Percentiles rank a stretch among this genome's conserved stretches.
Conservation (phyloP, 768 basidiomycete species). For the Suillus ampliporus region DNA sequence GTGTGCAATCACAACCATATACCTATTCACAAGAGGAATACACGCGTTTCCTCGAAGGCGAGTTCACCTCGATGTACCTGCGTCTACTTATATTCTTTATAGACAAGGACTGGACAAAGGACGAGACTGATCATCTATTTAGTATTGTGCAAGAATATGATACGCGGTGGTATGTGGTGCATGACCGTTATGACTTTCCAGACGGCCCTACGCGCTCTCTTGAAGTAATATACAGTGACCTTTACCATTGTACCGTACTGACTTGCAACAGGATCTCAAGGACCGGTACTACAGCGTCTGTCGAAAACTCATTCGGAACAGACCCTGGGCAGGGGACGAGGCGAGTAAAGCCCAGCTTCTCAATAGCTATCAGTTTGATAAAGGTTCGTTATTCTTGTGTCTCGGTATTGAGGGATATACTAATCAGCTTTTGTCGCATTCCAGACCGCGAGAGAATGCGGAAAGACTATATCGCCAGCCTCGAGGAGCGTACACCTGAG, state of each 20-base stretch:
- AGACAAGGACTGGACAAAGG: slow-evolving; percentile 90
- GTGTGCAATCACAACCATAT: slow-evolving; percentile 66
- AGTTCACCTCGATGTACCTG: slow-evolving; percentile 15
- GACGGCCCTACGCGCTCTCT: slow-evolving; percentile 59
- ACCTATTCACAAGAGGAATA: slow-evolving; percentile 91
- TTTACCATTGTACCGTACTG: neutral
- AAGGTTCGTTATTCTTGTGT: slow-evolving; percentile 55
- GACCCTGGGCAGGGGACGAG: slow-evolving; percentile 87
- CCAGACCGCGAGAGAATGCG: slow-evolving; percentile 86
- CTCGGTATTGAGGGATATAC: neutral
- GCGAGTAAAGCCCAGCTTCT: slow-evolving; percentile 68
- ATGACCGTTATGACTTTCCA: slow-evolving; percentile 86
- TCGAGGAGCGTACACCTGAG: slow-evolving; percentile 87
- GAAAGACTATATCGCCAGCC: slow-evolving; percentile 83
- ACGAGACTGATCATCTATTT: slow-evolving; percentile 95
- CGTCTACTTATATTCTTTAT: neutral
- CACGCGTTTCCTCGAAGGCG: slow-evolving; percentile 75
- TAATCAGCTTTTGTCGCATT: neutral
- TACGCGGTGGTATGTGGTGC: slow-evolving; percentile 85
- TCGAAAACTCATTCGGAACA: slow-evolving; percentile 81
- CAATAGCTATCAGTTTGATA: slow-evolving; percentile 83
- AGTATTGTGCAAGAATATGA: slow-evolving; percentile 81
- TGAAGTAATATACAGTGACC: slow-evolving; percentile 56
- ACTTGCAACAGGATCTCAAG: slow-evolving; percentile 76
- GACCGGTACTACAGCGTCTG: slow-evolving; percentile 93